A percentile compares a stretch with the other conserved stretches of the same genome.
phyloP scores from a whole-genome alignment of 1,139 yeast species.

The Pichia sp. region DNA sequence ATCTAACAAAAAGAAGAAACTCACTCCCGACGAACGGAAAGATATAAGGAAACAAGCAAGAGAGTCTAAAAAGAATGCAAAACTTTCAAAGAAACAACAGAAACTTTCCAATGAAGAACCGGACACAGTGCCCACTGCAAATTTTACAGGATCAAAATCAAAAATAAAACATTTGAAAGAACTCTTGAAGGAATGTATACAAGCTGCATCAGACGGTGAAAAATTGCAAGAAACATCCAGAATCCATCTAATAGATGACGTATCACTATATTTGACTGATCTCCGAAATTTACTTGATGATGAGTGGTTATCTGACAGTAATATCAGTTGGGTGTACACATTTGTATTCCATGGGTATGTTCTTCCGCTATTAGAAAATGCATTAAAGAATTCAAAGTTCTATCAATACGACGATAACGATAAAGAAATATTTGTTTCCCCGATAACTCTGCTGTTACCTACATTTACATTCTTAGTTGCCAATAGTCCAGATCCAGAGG shows the following conservation, averaged over 20 bases:
- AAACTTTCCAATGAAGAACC: not conserved
- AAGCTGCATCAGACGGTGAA: not conserved
- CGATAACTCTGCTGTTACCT: constrained; percentile 31
- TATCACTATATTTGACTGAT: constrained; percentile 46
- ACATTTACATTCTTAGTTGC: constrained; percentile 33
- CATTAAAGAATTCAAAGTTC: constrained; percentile 22
- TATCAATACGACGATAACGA: constrained; percentile 13
- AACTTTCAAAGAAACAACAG: constrained; percentile 1
- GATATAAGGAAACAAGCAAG: constrained; percentile 8
- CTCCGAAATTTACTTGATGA: constrained; percentile 45
- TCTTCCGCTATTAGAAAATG: constrained; percentile 25
- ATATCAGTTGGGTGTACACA: constrained; percentile 63
- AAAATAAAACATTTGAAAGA: constrained; percentile 18
- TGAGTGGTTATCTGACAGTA: constrained; percentile 76
- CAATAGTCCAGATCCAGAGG: constrained; percentile 31
- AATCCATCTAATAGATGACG: constrained; percentile 46
- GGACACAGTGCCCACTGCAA: not conserved
- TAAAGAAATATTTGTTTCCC: constrained; percentile 14
- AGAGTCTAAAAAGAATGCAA: constrained; percentile 9
- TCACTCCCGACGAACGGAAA: constrained; percentile 11
- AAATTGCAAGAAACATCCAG: constrained; percentile 43
- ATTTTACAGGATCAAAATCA: constrained; percentile 4
- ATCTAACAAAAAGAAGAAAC: not conserved
- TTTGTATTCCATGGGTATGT: constrained; percentile 42
- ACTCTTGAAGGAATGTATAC: constrained; percentile 12